A percentile compares a stretch with the other conserved stretches of the same genome.
Conservation (phyloP, 768 basidiomycete genomes). For the Trametes punicea region DNA sequence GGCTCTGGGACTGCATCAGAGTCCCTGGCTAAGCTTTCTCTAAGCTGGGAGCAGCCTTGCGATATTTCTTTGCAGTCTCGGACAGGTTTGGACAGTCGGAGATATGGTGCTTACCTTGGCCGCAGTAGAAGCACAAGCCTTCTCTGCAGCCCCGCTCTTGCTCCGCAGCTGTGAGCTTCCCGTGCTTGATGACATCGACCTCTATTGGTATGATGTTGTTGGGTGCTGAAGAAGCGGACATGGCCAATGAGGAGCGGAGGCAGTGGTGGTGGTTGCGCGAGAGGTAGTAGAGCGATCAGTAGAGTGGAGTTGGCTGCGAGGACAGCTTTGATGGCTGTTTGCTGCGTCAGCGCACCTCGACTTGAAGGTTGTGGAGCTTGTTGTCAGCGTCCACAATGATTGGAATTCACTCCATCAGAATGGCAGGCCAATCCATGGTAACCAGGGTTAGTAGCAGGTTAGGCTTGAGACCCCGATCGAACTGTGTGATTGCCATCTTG, state of each 20-base stretch:
- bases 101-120: conserved; percentile 29
- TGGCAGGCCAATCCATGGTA: background rate
- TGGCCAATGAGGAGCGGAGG: background rate
- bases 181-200: conserved; percentile 22
- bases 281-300: background rate
- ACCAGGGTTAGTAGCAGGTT: conserved; percentile 24
- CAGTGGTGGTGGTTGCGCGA: background rate
- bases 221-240: background rate
- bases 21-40: conserved; percentile 29
- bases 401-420: conserved; percentile 1
- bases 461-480: conserved; percentile 31
- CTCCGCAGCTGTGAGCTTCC: conserved; percentile 31
- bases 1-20: conserved; percentile 20
- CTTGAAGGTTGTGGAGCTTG: conserved; percentile 4
- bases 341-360: background rate
- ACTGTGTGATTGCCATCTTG: conserved; percentile 33
- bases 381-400: conserved; percentile 11
- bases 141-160: conserved; percentile 23
- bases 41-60: background rate
- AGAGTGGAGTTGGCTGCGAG: background rate
- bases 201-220: conserved; percentile 19
- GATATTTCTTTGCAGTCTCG: conserved; percentile 16
- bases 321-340: background rate
- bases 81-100: conserved; percentile 30
- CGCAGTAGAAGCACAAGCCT: conserved; percentile 37